Conservation (phyloP, 306 rosid species). For the Sicyos baderoa region DNA sequence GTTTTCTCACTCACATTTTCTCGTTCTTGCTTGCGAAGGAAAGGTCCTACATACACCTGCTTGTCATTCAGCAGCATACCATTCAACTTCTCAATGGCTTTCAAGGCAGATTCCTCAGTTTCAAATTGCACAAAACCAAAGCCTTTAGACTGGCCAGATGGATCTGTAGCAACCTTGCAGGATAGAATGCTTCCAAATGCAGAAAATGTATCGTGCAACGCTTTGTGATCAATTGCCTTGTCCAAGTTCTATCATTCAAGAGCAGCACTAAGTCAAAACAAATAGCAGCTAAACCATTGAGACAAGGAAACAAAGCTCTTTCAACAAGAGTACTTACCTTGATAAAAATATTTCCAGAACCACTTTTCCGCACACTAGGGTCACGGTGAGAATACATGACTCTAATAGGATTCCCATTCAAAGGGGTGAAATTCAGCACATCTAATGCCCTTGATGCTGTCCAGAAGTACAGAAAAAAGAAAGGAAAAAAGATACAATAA, state of each 20-base stretch:
- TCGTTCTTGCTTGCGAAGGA: conserved; percentile 96
- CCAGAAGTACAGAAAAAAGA: conserved; percentile 7
- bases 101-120: conserved; percentile 78
- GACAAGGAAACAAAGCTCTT: neutral
- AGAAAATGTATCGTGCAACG: conserved; percentile 81
- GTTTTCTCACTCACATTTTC: conserved; percentile 46
- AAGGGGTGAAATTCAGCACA: conserved; percentile 72
- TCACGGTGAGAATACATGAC: conserved; percentile 95
- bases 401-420: conserved; percentile 69
- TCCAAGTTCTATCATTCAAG: conserved; percentile 67
- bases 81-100: conserved; percentile 79
- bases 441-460: conserved; percentile 96
- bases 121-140: conserved; percentile 97
- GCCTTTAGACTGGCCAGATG: conserved; percentile 87
- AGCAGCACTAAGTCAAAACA: conserved; percentile 8
- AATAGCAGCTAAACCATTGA: neutral
- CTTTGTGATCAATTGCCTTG: conserved; percentile 92
- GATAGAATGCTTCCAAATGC: conserved; percentile 84
- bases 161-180: conserved; percentile 86
- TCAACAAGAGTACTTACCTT: conserved; percentile 44
- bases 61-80: conserved; percentile 96
- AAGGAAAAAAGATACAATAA: neutral
- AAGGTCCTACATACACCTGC: conserved; percentile 95
- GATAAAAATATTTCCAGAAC: conserved; percentile 86
- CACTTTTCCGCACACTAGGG: conserved; percentile 90